Percentiles rank a stretch among this genome's conserved stretches.
Conservation (phyloP, 2,329 filamentous ascomycete genomes). For the Cadophora sp. region DNA sequence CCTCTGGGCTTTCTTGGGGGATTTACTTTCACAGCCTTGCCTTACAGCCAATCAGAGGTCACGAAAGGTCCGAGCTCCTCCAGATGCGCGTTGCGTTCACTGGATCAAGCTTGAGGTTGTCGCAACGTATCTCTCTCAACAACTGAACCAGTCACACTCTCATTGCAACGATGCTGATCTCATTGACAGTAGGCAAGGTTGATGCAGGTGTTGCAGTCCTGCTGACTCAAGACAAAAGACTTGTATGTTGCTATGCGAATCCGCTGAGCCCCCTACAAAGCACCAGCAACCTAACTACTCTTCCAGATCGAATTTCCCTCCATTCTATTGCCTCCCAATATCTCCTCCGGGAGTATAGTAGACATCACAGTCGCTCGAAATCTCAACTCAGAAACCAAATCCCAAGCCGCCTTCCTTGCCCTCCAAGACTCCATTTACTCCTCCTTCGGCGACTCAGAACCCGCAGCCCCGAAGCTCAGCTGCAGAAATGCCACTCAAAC, state of each 20-base stretch:
- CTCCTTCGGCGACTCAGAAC: constrained; percentile 83
- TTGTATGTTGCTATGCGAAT: constrained; percentile 64
- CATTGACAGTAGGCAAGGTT: constrained; percentile 97
- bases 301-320: constrained; percentile 96
- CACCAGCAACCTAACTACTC: constrained; percentile 36
- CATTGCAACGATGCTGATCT: constrained; percentile 79
- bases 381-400: constrained; percentile 74
- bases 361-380: constrained; percentile 97
- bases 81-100: constrained; percentile 26
- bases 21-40: constrained; percentile 20
- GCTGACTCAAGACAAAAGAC: constrained; percentile 92
- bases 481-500: constrained; percentile 98
- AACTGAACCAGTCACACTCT: constrained; percentile 17
- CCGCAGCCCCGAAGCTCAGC: constrained; percentile 78
- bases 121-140: constrained; percentile 35
- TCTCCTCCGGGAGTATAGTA: constrained; percentile 94
- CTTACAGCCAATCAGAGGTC: constrained; percentile 13
- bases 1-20: not conserved
- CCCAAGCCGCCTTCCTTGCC: constrained; percentile 76
- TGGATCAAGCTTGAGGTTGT: constrained; percentile 29
- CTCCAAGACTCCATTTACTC: constrained; percentile 90
- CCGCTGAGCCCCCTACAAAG: not conserved
- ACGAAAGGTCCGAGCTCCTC: constrained; percentile 17
- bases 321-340: constrained; percentile 93
- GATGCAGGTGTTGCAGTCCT: constrained; percentile 98